These are phyloP conservation scores for Lactarius sanguifluus DNA, from an alignment of 768 basidiomycete species.

Conservation along the genomic window DNA sequence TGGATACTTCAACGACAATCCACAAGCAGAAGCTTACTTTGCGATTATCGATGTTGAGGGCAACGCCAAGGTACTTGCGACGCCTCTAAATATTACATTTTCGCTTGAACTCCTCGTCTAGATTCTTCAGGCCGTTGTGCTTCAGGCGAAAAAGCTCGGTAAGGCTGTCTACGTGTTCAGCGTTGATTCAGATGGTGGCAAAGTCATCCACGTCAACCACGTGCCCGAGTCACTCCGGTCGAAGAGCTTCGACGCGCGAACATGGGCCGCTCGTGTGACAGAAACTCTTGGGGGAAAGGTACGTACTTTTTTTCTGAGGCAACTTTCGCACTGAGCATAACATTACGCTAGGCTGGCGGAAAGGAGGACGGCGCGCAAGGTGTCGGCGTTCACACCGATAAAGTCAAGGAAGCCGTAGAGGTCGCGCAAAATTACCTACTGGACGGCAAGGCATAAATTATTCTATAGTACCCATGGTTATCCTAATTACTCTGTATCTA, in stretches of 20 bases:
- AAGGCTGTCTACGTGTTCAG: conserved; percentile 92
- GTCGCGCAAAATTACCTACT: conserved; percentile 44
- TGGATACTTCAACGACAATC: conserved; percentile 75
- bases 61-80: conserved; percentile 71
- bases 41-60: conserved; percentile 74
- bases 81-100: not conserved
- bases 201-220: conserved; percentile 86
- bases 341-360: conserved; percentile 72
- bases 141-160: conserved; percentile 74
- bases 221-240: conserved; percentile 63
- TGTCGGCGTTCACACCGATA: conserved; percentile 65
- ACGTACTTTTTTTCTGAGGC: conserved; percentile 24
- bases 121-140: conserved; percentile 73
- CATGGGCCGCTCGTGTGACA: conserved; percentile 80
- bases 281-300: conserved; percentile 92
- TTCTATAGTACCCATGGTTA: not conserved
- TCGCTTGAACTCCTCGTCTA: conserved; percentile 33
- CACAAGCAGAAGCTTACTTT: conserved; percentile 67
- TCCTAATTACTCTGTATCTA: conserved; percentile 1
- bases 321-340: not conserved
- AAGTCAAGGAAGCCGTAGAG: conserved; percentile 64
- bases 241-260: conserved; percentile 75
- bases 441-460: conserved; percentile 23
- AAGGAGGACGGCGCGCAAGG: conserved; percentile 93
- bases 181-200: conserved; percentile 62